Conservation (phyloP, 371 early-diverging fungal species). For the Mucor sp. region DNA sequence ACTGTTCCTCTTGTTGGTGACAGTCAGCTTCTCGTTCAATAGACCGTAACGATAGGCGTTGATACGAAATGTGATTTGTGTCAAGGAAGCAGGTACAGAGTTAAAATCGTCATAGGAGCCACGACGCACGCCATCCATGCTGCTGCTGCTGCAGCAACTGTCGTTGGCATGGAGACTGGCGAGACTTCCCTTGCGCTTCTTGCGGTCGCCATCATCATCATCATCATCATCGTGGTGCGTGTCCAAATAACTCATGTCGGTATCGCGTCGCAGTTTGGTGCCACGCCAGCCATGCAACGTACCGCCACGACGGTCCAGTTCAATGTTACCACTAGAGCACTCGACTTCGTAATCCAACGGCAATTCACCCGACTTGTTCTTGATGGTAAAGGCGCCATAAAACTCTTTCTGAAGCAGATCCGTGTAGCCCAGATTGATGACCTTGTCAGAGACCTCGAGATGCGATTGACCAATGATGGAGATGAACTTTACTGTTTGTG, state of each 20-base stretch:
- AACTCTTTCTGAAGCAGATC: conserved; percentile 53
- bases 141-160: background rate
- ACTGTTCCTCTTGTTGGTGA: conserved; percentile 74
- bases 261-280: conserved; percentile 19
- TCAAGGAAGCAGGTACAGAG: conserved; percentile 36
- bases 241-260: conserved; percentile 14
- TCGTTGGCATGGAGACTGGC: conserved; percentile 3
- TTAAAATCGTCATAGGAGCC: conserved; percentile 17
- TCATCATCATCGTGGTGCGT: too few relatives aligned
- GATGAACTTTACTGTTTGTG: conserved; percentile 80
- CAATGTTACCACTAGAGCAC: conserved; percentile 58
- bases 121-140: conserved; percentile 7
- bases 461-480: conserved; percentile 83
- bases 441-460: conserved; percentile 64
- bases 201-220: conserved; percentile 8
- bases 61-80: conserved; percentile 64
- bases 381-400: conserved; percentile 63
- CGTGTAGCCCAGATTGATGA: conserved; percentile 63
- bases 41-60: conserved; percentile 63
- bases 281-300: conserved; percentile 62
- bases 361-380: conserved; percentile 66
- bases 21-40: conserved; percentile 59
- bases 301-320: conserved; percentile 60
- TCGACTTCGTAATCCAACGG: conserved; percentile 68
- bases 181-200: conserved; percentile 7